Base-by-base conservation (phyloP, 1,284 basidiomycete species). In the Ceratobasidium sp. region DNA sequence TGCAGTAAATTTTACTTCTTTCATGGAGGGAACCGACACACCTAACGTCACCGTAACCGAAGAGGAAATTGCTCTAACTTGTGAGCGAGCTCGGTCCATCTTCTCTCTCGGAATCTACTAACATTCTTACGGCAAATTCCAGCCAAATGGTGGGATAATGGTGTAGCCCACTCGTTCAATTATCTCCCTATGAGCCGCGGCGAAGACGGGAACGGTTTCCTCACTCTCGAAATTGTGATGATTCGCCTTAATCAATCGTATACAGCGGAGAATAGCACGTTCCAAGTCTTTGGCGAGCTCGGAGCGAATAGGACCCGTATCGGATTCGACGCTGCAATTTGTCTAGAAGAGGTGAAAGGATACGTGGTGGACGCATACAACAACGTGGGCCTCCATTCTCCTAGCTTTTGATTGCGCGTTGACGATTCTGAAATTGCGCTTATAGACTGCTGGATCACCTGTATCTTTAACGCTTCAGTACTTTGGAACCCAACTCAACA, bases 101-200 rank as follows among this genome's bases (percentile, higher is more conserved):
- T 24, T 48, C 29, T 54, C 53, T n/a, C 14, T 17, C 57, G 19
- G 14, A 60, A 7, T 19, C 17, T 27, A 7, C 27, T 14, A 19
- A 24, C 9, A 44, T 45, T 19, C n/a, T 47, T 6, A 15, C 5
- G n/a, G 15, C 44, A 1, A 50, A 22, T 63, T n/a, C 4, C 41
- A 72, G 69, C 69, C 31, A 72, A 72, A 62, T 72, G 69, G 69
- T 72, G 69, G 69, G 69, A 72, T 27, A 72, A 72, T 27, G 69
- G 69, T 44, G 69, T 72, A 57, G 50, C 69, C 15, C 69, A 72
- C 33, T 62, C 56, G 69, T 72, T 72, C 36, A 31, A 60, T 44
- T 72, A 59, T 14, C 33, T n/a, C 14, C 72, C 72, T 17, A 41
- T 66, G 17, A 74, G 51, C 19, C 72, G 51, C 19, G 62, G 62